phyloP scores from a whole-genome alignment of 1,284 basidiomycete species.

The Tausonia pullulans region DNA sequence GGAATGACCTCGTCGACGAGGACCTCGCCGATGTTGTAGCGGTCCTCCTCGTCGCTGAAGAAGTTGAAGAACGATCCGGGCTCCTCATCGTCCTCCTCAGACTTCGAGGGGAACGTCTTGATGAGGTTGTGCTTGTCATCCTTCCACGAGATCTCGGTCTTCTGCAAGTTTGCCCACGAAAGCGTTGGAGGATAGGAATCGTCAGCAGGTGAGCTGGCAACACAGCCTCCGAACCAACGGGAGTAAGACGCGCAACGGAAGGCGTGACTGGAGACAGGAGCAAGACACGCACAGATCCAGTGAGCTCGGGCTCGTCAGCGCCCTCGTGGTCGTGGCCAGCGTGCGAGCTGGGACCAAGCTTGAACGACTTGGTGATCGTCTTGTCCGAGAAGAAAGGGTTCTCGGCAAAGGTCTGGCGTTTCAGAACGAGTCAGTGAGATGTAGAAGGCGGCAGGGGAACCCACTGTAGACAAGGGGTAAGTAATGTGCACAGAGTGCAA shows the following conservation, averaged over 20 bases:
- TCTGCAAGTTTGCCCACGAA: background rate
- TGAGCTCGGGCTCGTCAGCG: slow-evolving; percentile 7
- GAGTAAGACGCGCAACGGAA: background rate
- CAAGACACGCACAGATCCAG: background rate
- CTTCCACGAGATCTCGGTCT: slow-evolving; percentile 10
- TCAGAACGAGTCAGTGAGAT: too few species aligned
- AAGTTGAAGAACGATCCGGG: slow-evolving; percentile 16
- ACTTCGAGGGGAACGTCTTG: slow-evolving; percentile 6
- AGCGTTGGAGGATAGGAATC: background rate
- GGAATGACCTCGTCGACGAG: slow-evolving; percentile 14
- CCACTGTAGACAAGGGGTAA: too few species aligned
- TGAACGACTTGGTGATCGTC: slow-evolving; percentile 11
- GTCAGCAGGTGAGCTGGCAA: too few species aligned
- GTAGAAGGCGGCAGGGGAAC: too few species aligned
- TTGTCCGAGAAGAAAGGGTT: slow-evolving; percentile 16
- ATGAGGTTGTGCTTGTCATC: slow-evolving; percentile 13
- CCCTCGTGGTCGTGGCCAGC: background rate
- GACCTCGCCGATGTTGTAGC: slow-evolving; percentile 7
- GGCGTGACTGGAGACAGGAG: background rate
- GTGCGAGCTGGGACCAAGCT: background rate
- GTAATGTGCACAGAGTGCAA: too few species aligned
- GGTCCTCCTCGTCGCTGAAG: slow-evolving; percentile 12
- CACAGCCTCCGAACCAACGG: too few species aligned
- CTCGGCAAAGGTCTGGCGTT: slow-evolving; percentile 12
- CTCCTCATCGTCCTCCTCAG: slow-evolving; percentile 10